A percentile compares a stretch with the other conserved stretches of the same genome.
phyloP scores from a whole-genome alignment of 108 stramenopile genomes.

The Discostella stelligeroides region DNA sequence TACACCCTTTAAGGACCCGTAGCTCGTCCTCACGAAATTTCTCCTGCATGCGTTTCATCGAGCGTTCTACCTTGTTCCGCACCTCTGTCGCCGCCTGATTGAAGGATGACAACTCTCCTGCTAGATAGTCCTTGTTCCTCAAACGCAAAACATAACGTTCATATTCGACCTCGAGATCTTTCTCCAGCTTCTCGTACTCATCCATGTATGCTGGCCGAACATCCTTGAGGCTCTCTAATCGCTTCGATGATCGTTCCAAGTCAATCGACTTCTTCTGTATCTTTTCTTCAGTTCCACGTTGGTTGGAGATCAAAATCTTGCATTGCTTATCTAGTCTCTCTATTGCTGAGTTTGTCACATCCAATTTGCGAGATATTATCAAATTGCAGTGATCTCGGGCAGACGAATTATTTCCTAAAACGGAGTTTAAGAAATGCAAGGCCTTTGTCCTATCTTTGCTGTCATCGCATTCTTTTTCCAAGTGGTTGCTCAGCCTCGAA shows the following conservation, averaged over 20 bases:
- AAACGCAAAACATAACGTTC: slow-evolving; percentile 65
- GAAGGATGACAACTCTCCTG: slow-evolving; percentile 65
- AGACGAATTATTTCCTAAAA: slow-evolving; percentile 1
- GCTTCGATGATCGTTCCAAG: slow-evolving; percentile 41
- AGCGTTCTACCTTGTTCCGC: slow-evolving; percentile 58
- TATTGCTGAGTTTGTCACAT: slow-evolving; percentile 25
- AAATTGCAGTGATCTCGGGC: slow-evolving; percentile 12
- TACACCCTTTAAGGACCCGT: slow-evolving; percentile 24
- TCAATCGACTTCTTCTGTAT: slow-evolving; percentile 46
- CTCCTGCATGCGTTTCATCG: slow-evolving; percentile 62
- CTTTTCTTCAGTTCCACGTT: slow-evolving; percentile 38
- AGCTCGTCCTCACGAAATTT: slow-evolving; percentile 59
- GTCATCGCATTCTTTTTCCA: slow-evolving; percentile 27
- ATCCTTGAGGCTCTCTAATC: slow-evolving; percentile 52
- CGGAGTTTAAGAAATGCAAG: slow-evolving; percentile 27
- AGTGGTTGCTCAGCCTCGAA: slow-evolving; percentile 4
- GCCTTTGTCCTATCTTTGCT: slow-evolving; percentile 17
- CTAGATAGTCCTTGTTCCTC: slow-evolving; percentile 81
- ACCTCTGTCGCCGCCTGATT: slow-evolving; percentile 45
- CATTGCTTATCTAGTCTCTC: slow-evolving; percentile 32
- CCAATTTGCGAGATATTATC: slow-evolving; percentile 19
- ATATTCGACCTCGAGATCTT: slow-evolving; percentile 81
- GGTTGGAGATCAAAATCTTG: slow-evolving; percentile 33
- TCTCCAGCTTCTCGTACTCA: slow-evolving; percentile 86
- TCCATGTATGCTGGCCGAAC: slow-evolving; percentile 83